Conservation (phyloP, 108 stramenopile genomes). For the Skeletonema tropicum region DNA sequence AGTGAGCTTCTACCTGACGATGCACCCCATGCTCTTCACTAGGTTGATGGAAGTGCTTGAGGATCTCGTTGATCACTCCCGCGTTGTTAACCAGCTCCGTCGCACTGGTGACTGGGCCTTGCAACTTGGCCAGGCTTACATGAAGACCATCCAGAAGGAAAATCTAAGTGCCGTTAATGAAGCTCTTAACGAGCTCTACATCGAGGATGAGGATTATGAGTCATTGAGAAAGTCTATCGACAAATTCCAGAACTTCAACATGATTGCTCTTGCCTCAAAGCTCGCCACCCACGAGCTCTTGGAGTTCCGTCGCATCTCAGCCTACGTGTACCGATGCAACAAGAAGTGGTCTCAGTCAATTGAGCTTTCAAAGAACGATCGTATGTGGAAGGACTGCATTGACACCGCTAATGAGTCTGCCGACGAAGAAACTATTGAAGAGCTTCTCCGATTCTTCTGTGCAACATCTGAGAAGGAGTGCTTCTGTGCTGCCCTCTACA, state of each 20-base stretch:
- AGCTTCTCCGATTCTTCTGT: conserved; percentile 97
- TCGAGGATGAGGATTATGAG: conserved; percentile 99
- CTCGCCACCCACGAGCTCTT: conserved; percentile 98
- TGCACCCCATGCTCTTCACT: conserved; percentile 91
- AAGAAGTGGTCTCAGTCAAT: conserved; percentile 96
- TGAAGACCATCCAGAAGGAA: conserved; percentile 95
- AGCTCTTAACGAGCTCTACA: conserved; percentile 96
- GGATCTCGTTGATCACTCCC: conserved; percentile 94
- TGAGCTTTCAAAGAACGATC: conserved; percentile 96
- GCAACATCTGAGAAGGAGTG: conserved; percentile 97
- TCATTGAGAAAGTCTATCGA: conserved; percentile 94
- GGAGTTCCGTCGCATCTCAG: conserved; percentile 99
- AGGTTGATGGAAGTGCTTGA: conserved; percentile 95
- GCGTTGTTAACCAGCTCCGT: conserved; percentile 96
- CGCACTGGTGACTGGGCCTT: conserved; percentile 95
- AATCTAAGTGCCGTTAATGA: conserved; percentile 99
- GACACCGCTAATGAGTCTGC: conserved; percentile 97
- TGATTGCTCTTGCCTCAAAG: conserved; percentile 96
- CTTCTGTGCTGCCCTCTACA: conserved; percentile 97
- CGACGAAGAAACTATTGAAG: conserved; percentile 92
- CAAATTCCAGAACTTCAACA: conserved; percentile 99
- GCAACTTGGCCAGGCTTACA: conserved; percentile 90
- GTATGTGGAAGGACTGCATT: conserved; percentile 99
- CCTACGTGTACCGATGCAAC: conserved; percentile 98
- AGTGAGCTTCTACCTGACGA: conserved; percentile 92